phyloP scores from a whole-genome alignment of 2,329 filamentous ascomycete genomes.

The Graphium sp. region DNA sequence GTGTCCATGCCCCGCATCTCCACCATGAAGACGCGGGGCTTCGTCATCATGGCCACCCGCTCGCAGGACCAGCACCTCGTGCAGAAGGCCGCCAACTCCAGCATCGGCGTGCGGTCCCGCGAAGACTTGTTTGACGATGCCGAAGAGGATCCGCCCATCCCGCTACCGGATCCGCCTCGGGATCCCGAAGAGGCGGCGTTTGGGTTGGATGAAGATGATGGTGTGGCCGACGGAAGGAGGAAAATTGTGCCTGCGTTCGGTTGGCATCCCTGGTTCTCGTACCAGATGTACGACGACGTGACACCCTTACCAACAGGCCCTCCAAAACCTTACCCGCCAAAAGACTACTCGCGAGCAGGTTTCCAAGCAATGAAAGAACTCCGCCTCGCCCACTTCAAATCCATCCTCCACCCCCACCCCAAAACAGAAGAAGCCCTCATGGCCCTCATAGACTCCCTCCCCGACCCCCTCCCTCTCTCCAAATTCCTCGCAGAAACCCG shows the following conservation, averaged over 20 bases:
- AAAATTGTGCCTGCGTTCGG: conserved; percentile 54
- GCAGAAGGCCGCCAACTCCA: conserved; percentile 34
- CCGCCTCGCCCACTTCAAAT: conserved; percentile 43
- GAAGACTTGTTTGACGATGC: conserved; percentile 9
- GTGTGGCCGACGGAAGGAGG: conserved; percentile 5
- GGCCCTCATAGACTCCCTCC: conserved; percentile 31
- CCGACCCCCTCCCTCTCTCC: conserved; percentile 42
- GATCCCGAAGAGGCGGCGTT: too few relatives aligned
- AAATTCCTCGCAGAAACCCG: conserved; percentile 39
- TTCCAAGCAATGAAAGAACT: conserved; percentile 21
- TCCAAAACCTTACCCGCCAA: not conserved
- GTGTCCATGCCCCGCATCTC: conserved; percentile 38
- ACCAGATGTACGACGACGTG: conserved; percentile 54
- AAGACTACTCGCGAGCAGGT: conserved; percentile 2
- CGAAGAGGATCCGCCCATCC: conserved; percentile 5
- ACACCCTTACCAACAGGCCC: not conserved
- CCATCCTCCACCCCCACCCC: conserved; percentile 43
- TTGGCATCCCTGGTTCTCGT: conserved; percentile 78
- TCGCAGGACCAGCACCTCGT: conserved; percentile 62
- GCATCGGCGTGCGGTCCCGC: conserved; percentile 26
- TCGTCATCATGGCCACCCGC: conserved; percentile 67
- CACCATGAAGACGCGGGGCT: conserved; percentile 44
- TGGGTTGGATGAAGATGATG: too few relatives aligned
- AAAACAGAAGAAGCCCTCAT: conserved; percentile 22
- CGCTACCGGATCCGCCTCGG: not conserved